Evolutionary conservation across 371 early-diverging fungal genomes (phyloP).

Genomic region (Saksenaea vasiformis): DNA sequence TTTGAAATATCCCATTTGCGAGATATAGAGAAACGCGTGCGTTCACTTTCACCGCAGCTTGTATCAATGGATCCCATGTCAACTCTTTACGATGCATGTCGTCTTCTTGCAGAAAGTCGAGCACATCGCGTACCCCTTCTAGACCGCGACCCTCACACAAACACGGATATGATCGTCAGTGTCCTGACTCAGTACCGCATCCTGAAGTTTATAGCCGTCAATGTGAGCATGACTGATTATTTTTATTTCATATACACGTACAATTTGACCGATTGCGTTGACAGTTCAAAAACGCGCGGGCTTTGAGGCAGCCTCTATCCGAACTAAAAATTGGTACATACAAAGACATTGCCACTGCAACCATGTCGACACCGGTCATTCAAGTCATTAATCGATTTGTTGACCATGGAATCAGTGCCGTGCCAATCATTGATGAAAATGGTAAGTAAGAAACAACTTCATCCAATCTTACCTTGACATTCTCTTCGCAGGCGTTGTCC

Average conservation of each 20-base stretch:
- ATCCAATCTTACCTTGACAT: background rate
- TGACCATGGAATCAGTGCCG: slow-evolving; percentile 82
- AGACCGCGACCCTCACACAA: slow-evolving; percentile 74
- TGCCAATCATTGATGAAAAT: slow-evolving; percentile 90
- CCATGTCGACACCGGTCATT: slow-evolving; percentile 80
- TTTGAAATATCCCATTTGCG: slow-evolving; percentile 77
- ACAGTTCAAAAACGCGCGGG: slow-evolving; percentile 67
- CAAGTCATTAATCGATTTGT: slow-evolving; percentile 89
- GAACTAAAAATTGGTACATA: slow-evolving; percentile 88
- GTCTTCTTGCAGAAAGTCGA: slow-evolving; percentile 72
- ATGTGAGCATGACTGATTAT: slow-evolving; percentile 53
- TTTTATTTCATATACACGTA: background rate
- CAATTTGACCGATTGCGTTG: background rate
- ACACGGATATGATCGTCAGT: slow-evolving; percentile 86
- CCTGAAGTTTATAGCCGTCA: slow-evolving; percentile 86
- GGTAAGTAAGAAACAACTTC: slow-evolving; percentile 37
- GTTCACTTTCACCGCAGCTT: slow-evolving; percentile 60
- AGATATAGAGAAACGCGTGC: slow-evolving; percentile 58
- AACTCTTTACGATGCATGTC: slow-evolving; percentile 82
- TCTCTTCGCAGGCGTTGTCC: slow-evolving; percentile 56
- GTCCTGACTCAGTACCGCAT: slow-evolving; percentile 92
- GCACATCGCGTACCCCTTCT: slow-evolving; percentile 88
- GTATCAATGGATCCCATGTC: slow-evolving; percentile 81
- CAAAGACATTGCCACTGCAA: slow-evolving; percentile 75
- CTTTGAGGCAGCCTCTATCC: slow-evolving; percentile 67